Evolutionary conservation across 352 stramenopile genomes (phyloP).

Genomic region (Phytophthora rubi): DNA sequence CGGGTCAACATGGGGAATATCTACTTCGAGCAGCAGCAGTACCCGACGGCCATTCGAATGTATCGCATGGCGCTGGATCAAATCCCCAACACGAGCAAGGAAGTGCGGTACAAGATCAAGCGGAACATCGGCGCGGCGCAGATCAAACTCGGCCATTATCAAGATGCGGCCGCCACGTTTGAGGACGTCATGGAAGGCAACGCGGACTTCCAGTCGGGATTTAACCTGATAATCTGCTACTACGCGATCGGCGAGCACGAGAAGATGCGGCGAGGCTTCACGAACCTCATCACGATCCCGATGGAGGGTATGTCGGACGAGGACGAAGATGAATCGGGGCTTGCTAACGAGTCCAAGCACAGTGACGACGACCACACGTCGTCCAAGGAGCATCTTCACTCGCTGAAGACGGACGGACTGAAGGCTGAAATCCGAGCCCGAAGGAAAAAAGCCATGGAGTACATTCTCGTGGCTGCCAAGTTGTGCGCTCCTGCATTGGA

Average conservation of each 20-base stretch:
- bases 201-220: slow-evolving; percentile 95
- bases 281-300: slow-evolving; percentile 90
- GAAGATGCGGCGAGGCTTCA: slow-evolving; percentile 94
- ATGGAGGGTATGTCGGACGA: slow-evolving; percentile 89
- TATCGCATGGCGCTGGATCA: slow-evolving; percentile 98
- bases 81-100: slow-evolving; percentile 94
- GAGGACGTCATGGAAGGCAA: slow-evolving; percentile 95
- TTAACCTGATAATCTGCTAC: slow-evolving; percentile 98
- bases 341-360: slow-evolving; percentile 63
- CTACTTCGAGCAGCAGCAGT: slow-evolving; percentile 96
- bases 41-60: slow-evolving; percentile 95
- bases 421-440: slow-evolving; percentile 80
- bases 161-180: slow-evolving; percentile 94
- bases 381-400: slow-evolving; percentile 62
- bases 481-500: slow-evolving; percentile 94
- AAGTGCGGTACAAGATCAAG: slow-evolving; percentile 96
- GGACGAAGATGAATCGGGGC: slow-evolving; percentile 78
- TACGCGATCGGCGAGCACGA: slow-evolving; percentile 96
- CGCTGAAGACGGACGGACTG: slow-evolving; percentile 71
- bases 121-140: slow-evolving; percentile 97
- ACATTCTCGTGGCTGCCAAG: slow-evolving; percentile 94
- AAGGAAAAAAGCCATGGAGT: slow-evolving; percentile 86
- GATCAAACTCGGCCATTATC: slow-evolving; percentile 93
- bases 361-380: slow-evolving; percentile 45
- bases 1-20: slow-evolving; percentile 99